Conservation (phyloP, 352 stramenopile species). For the Pythium monospermum region DNA sequence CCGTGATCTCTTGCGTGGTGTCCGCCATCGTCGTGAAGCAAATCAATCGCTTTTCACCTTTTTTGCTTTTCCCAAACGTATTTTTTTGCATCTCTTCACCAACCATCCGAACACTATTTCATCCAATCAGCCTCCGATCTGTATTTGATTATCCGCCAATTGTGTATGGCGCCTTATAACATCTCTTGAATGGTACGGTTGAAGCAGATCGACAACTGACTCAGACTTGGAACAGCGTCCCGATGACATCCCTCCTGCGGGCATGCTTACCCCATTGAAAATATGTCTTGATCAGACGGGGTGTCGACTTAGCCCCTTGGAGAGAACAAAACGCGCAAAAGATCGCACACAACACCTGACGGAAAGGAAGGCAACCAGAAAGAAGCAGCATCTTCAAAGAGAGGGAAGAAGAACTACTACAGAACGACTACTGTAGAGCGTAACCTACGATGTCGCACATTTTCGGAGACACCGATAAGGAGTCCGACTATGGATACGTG, state of each 20-base stretch:
- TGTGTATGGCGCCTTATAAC: background rate
- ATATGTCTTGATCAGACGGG: background rate
- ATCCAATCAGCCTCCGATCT: conserved; percentile 8
- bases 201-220: background rate
- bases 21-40: conserved; percentile 16
- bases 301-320: conserved; percentile 10
- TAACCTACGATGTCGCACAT: conserved; percentile 75
- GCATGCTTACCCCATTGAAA: background rate
- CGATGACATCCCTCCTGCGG: conserved; percentile 9
- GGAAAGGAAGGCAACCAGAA: background rate
- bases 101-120: conserved; percentile 21
- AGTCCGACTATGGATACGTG: conserved; percentile 98
- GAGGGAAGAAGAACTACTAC: background rate
- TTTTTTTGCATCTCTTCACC: conserved; percentile 23
- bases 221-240: background rate
- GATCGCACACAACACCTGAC: conserved; percentile 10
- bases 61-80: too few species aligned
- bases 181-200: conserved; percentile 1
- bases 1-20: conserved; percentile 8
- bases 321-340: conserved; percentile 23
- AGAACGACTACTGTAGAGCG: conserved; percentile 8
- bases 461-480: conserved; percentile 83
- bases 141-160: conserved; percentile 9
- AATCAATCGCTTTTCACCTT: too few species aligned
- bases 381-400: background rate